phyloP scores from a whole-genome alignment of 1,139 yeast genomes.

The Hyphopichia fennica region DNA sequence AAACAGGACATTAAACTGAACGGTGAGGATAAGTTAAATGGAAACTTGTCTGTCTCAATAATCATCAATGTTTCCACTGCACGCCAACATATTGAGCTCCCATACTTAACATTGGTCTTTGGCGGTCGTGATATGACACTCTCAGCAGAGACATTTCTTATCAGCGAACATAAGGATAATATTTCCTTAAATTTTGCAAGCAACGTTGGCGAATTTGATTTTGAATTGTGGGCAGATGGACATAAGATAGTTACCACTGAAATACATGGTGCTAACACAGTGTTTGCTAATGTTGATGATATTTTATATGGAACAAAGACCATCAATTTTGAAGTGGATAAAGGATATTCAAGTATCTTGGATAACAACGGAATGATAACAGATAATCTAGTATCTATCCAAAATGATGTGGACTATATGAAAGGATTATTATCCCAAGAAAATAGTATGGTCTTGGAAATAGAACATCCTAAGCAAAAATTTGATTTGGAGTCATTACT shows the following conservation, averaged over 20 bases:
- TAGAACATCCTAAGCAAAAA: neutral
- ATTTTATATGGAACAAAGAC: constrained; percentile 13
- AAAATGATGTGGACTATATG: constrained; percentile 20
- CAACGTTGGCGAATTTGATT: constrained; percentile 6
- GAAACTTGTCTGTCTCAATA: neutral
- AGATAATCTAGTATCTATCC: constrained; percentile 12
- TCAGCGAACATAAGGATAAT: neutral
- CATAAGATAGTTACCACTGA: constrained; percentile 8
- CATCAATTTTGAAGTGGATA: constrained; percentile 11
- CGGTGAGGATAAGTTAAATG: no score
- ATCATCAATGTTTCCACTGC: constrained; percentile 4
- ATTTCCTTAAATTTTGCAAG: constrained; percentile 5
- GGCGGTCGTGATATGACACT: constrained; percentile 4
- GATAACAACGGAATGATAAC: constrained; percentile 12
- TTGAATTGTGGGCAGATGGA: constrained; percentile 9
- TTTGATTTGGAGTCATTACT: neutral
- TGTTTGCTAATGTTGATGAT: constrained; percentile 16
- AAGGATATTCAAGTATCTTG: constrained; percentile 11
- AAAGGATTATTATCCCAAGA: constrained; percentile 4
- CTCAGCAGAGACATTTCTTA: neutral
- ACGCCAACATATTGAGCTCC: constrained; percentile 12
- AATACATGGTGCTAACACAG: constrained; percentile 8
- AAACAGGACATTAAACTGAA: no score
- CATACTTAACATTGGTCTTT: constrained; percentile 9
- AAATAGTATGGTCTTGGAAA: neutral